Evolutionary conservation across 2,329 filamentous ascomycete species (phyloP), one percentile per base, ranked within the genome.

Genomic region (Cytospora paraplurivora): DNA sequence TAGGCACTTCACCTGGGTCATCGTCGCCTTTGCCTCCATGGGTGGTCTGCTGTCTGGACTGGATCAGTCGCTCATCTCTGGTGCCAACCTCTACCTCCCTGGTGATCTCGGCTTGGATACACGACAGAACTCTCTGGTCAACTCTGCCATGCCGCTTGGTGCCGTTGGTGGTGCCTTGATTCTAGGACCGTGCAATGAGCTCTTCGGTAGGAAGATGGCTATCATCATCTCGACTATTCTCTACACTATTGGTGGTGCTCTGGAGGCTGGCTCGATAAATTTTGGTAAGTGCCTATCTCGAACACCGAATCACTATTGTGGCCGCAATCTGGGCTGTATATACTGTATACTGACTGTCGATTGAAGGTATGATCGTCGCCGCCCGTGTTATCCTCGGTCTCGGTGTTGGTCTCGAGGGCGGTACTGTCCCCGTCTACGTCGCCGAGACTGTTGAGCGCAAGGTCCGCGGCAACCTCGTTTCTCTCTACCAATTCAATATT

Each of bases 401-500:
- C 7, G 89, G 88, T 68, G 87, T 92, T 58, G 89, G 89, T 75
- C 80, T 91, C 1, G 89, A 91, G 72, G 88, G 88, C 57, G 89
- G 89, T 72, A 91, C 88, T 0, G 88, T 91, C 5, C 88, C 88
- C 0, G 86, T 91, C 60, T 92, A 92, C 67, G 88, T 92, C 35
- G 88, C 89, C 1, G 89, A 92, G 74, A 88, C 86, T 0, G 88
- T 91, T 51, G 87, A 89, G 69, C 81, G 85, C 37, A 82, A 80
- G 64, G 81, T 90, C 32, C 85, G 89, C 69, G 89, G 89, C 68
- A 91, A 91, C 72, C 76, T 92, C 56, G 89, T 92, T 1, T 90
- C 88, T 0, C 78, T 91, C 0, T 92, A 91, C 73, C 89, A 92
- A 71, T 85, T 91, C 75, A 91, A 89, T 75, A 92, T 92, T 70